A percentile compares a stretch with the other conserved stretches of the same genome.
Conservation (phyloP, 768 basidiomycete genomes). For the Fibroporia radiculosa region DNA sequence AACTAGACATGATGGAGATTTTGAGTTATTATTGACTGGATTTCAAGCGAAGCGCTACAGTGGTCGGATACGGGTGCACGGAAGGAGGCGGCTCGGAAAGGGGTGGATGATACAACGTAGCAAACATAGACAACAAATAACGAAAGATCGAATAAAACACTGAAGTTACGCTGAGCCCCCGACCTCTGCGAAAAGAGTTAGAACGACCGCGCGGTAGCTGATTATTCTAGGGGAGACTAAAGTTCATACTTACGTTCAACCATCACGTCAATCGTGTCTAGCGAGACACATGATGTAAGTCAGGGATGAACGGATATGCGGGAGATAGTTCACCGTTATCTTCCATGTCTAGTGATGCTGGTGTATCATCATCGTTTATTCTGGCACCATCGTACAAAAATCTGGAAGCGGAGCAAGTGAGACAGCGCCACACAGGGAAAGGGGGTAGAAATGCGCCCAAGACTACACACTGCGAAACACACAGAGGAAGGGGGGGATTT, state of each 20-base stretch:
- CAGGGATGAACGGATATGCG: not conserved
- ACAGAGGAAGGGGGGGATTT: conserved; percentile 3
- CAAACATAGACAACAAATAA: conserved; percentile 5
- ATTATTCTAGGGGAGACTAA: conserved; percentile 3
- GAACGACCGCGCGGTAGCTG: not conserved
- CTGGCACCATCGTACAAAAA: conserved; percentile 87
- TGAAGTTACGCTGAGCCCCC: conserved; percentile 19
- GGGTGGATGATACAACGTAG: conserved; percentile 1
- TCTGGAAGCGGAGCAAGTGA: conserved; percentile 31
- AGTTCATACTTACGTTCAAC: conserved; percentile 72
- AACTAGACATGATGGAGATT: no score
- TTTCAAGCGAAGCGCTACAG: conserved; percentile 1
- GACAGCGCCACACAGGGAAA: no score
- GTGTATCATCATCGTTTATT: conserved; percentile 87
- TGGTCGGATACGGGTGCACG: not conserved
- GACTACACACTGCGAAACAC: not conserved
- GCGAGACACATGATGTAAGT: conserved; percentile 4
- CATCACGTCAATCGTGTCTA: conserved; percentile 95
- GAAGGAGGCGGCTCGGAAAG: not conserved
- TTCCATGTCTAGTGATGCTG: conserved; percentile 79
- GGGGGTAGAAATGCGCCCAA: no score
- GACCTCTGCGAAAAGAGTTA: conserved; percentile 19
- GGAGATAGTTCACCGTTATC: conserved; percentile 55
- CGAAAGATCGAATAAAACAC: not conserved
- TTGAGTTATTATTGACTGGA: no score